Conservation (phyloP, 2,329 filamentous ascomycete species). For the Erysiphe pulchra region DNA sequence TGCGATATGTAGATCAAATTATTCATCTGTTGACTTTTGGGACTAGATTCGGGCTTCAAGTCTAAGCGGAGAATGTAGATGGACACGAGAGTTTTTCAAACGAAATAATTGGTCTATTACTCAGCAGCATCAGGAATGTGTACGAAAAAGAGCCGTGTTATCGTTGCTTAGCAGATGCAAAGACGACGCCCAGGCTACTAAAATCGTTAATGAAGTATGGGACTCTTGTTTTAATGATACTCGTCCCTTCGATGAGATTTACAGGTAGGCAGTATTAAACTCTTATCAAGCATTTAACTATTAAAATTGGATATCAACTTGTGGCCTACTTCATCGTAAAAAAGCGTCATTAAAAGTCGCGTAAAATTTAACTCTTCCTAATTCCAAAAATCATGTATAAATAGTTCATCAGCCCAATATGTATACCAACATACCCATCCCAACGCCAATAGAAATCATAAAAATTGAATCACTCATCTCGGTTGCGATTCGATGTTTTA, state of each 20-base stretch:
- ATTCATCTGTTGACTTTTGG: conserved; percentile 4
- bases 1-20: neutral
- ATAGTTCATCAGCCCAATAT: neutral
- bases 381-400: conserved; percentile 10
- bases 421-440: conserved; percentile 1
- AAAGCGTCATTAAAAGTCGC: too few species aligned
- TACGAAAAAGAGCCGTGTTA: conserved; percentile 52
- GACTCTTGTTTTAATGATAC: conserved; percentile 91
- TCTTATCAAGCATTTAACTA: too few species aligned
- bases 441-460: conserved; percentile 7
- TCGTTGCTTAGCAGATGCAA: conserved; percentile 62
- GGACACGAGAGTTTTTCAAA: conserved; percentile 62
- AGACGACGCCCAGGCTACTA: conserved; percentile 63
- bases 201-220: conserved; percentile 94
- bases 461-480: conserved; percentile 7
- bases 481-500: conserved; percentile 8
- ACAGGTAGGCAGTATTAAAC: conserved; percentile 28
- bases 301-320: too few species aligned
- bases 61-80: conserved; percentile 82
- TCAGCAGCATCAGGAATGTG: conserved; percentile 83
- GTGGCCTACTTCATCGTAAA: too few species aligned
- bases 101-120: conserved; percentile 71
- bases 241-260: conserved; percentile 89
- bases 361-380: neutral
- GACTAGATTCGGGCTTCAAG: conserved; percentile 70